Conservation (phyloP, 164 flowering plant species). For the Macadamia integrifolia region DNA sequence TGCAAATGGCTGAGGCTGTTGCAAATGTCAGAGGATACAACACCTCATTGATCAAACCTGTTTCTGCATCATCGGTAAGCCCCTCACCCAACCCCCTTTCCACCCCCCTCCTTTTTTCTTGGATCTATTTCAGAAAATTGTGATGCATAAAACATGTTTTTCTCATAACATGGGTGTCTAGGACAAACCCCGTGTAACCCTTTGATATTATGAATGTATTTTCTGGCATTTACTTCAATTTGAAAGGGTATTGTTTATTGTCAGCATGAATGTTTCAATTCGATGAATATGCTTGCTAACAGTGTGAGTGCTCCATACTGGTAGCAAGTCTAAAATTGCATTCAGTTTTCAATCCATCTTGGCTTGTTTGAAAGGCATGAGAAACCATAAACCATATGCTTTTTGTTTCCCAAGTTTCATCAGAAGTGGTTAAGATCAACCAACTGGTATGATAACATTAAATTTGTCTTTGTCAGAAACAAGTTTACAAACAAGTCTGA, state of each 20-base stretch:
- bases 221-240: too few species aligned
- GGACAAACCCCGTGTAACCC: not conserved
- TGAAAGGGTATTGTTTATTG: too few species aligned
- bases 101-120: too few species aligned
- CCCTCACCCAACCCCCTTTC: not conserved
- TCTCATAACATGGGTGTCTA: not conserved
- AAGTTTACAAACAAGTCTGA: too few species aligned
- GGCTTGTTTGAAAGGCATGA: not conserved
- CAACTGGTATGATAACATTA: not conserved
- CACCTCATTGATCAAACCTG: constrained; percentile 53
- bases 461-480: too few species aligned
- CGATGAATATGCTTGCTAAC: too few species aligned
- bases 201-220: too few species aligned
- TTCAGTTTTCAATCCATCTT: not conserved
- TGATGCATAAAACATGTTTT: not conserved
- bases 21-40: constrained; percentile 60
- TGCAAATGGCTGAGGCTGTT: constrained; percentile 87
- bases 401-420: not conserved
- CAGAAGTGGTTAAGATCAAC: not conserved
- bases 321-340: not conserved
- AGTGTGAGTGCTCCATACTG: not conserved
- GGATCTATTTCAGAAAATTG: not conserved
- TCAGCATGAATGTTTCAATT: too few species aligned
- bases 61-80: constrained; percentile 72
- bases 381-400: not conserved